A percentile compares a stretch with the other conserved stretches of the same genome.
phyloP scores from a whole-genome alignment of 2,329 filamentous ascomycete species.

The Sarocladiaceae sp. region DNA sequence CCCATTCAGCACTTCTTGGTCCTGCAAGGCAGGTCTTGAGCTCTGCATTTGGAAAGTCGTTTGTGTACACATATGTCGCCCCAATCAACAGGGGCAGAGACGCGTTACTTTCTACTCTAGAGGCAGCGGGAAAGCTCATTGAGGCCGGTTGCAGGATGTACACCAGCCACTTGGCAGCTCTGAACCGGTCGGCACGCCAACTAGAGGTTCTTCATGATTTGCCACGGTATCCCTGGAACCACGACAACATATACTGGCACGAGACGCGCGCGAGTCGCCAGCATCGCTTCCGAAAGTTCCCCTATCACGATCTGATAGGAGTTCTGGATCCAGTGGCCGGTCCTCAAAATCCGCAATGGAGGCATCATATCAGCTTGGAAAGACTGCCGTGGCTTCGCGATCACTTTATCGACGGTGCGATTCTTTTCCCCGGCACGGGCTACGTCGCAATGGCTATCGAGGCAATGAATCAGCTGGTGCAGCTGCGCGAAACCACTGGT shows the following conservation, averaged over 20 bases:
- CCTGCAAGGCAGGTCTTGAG: no score
- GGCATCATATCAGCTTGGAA: slow-evolving; percentile 16
- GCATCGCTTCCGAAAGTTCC: slow-evolving; percentile 24
- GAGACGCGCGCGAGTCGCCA: slow-evolving; percentile 25
- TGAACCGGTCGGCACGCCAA: no score
- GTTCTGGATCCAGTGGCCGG: slow-evolving; percentile 2
- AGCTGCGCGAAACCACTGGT: no score
- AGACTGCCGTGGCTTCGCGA: slow-evolving; percentile 39
- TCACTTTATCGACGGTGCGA: slow-evolving; percentile 28
- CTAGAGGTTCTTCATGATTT: slow-evolving; percentile 25
- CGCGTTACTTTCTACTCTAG: no score
- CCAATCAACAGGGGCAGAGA: no score
- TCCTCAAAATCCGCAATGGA: slow-evolving; percentile 14
- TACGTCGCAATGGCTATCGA: slow-evolving; percentile 27
- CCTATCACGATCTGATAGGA: slow-evolving; percentile 36
- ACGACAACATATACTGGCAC: slow-evolving; percentile 27
- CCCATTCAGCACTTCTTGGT: no score
- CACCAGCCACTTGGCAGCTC: no score
- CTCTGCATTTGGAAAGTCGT: no score
- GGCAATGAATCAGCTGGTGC: slow-evolving; percentile 6
- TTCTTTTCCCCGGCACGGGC: slow-evolving; percentile 24
- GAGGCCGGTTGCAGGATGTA: no score
- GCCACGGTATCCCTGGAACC: slow-evolving; percentile 33
- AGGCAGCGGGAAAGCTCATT: no score
- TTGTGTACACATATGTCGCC: no score